A percentile compares a stretch with the other conserved stretches of the same genome.
Conservation (phyloP, 2,329 filamentous ascomycete species). For the Karstenula rhodostoma region DNA sequence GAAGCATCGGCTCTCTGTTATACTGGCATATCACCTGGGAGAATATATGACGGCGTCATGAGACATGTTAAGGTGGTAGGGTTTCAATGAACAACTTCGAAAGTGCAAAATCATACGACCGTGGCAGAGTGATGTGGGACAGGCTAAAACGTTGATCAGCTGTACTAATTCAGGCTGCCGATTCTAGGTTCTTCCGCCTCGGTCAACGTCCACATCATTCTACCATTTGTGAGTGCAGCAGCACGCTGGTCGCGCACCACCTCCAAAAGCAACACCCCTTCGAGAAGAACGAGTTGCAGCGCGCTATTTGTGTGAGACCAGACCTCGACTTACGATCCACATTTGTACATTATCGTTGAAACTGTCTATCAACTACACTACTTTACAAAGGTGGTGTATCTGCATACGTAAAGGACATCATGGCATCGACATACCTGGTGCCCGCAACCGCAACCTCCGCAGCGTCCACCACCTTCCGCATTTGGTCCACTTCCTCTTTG, state of each 20-base stretch:
- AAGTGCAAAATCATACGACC: conserved; percentile 36
- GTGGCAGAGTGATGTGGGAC: conserved; percentile 6
- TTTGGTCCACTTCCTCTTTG: conserved; percentile 38
- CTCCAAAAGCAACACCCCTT: background rate
- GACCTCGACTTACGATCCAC: background rate
- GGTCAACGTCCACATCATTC: background rate
- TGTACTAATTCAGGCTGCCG: background rate
- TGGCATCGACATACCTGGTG: conserved; percentile 49
- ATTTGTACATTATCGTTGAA: too few species aligned
- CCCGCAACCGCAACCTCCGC: conserved; percentile 55
- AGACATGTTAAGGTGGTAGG: conserved; percentile 48
- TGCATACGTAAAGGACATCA: conserved; percentile 46
- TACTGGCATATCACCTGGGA: conserved; percentile 42
- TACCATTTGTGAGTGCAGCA: background rate
- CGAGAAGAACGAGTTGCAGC: background rate
- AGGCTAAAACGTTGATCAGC: background rate
- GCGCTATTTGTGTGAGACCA: background rate
- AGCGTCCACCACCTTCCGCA: conserved; percentile 34
- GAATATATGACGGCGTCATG: conserved; percentile 48
- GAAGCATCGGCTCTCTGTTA: conserved; percentile 44
- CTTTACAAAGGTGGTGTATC: conserved; percentile 47
- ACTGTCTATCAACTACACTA: background rate
- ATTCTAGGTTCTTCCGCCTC: background rate
- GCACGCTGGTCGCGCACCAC: background rate
- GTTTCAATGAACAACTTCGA: conserved; percentile 50